Conservation (phyloP, 1,284 basidiomycete genomes). For the Inonotus obliquus region DNA sequence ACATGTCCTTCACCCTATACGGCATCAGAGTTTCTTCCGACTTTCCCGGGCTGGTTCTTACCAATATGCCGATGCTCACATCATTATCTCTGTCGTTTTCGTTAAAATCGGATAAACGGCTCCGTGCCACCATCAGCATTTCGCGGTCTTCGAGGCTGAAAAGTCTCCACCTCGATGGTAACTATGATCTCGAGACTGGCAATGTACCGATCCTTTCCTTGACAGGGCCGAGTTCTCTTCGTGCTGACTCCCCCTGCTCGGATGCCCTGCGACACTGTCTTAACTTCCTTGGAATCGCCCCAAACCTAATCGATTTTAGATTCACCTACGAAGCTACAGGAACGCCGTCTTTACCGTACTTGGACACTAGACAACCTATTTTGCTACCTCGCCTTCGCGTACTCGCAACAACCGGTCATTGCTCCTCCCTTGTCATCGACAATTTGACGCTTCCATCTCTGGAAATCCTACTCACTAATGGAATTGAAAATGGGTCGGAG, state of each 20-base stretch:
- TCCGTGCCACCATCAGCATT: not conserved
- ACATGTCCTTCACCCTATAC: not conserved
- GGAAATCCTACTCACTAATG: not conserved
- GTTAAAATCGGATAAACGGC: not conserved
- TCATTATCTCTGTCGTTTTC: not conserved
- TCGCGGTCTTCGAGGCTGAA: not conserved
- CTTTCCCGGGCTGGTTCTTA: not conserved
- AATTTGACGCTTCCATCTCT: not conserved
- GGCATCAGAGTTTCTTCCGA: not conserved
- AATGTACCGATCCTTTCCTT: not conserved
- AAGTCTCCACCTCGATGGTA: not conserved
- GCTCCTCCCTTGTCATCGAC: not conserved
- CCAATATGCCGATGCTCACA: not conserved
- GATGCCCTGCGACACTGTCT: not conserved
- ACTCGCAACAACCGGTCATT: not conserved
- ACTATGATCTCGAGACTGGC: not conserved
- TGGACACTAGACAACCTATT: not conserved
- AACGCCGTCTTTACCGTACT: not conserved
- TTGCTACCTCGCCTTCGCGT: not conserved
- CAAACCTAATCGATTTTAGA: not conserved
- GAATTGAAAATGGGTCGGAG: too few relatives aligned
- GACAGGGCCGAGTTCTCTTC: not conserved
- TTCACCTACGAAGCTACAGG: too few relatives aligned
- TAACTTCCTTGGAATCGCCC: not conserved
- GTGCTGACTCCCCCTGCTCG: too few relatives aligned